Conservation (phyloP, 2,329 filamentous ascomycete species). For the Lasiodiplodia hormozganensis region DNA sequence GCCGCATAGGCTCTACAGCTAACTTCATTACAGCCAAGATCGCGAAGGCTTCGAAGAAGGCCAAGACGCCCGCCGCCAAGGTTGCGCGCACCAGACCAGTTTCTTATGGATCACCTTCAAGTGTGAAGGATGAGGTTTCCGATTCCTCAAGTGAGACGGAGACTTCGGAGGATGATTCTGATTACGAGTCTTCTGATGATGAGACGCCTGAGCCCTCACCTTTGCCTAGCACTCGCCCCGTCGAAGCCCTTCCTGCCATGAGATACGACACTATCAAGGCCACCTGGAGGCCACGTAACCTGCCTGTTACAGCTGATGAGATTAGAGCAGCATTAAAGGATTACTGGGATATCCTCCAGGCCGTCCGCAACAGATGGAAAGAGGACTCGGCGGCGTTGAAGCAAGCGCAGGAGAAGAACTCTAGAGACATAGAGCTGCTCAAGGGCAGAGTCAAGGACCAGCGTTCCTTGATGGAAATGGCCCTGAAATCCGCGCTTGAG, state of each 20-base stretch:
- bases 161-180: conserved; percentile 58
- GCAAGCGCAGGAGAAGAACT: conserved; percentile 62
- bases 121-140: conserved; percentile 42
- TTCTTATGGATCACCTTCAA: conserved; percentile 25
- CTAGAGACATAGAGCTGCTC: conserved; percentile 61
- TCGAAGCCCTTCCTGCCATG: conserved; percentile 59
- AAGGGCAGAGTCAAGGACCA: conserved; percentile 65
- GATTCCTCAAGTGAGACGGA: conserved; percentile 55
- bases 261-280: conserved; percentile 67
- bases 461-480: conserved; percentile 63
- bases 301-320: conserved; percentile 55
- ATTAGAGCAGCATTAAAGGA: conserved; percentile 62
- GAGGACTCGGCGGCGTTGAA: conserved; percentile 62
- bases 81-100: conserved; percentile 16
- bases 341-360: conserved; percentile 66
- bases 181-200: conserved; percentile 59
- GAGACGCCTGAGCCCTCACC: conserved; percentile 63
- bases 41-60: conserved; percentile 40
- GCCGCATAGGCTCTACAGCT: not conserved
- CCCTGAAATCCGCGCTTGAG: conserved; percentile 53
- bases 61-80: conserved; percentile 30
- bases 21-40: conserved; percentile 39
- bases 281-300: conserved; percentile 65
- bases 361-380: conserved; percentile 68
- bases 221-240: conserved; percentile 59